Percentiles rank a stretch among this genome's conserved stretches.
Evolutionary conservation across 1,284 basidiomycete species (phyloP).

Genomic region (Tylopilus sp.): DNA sequence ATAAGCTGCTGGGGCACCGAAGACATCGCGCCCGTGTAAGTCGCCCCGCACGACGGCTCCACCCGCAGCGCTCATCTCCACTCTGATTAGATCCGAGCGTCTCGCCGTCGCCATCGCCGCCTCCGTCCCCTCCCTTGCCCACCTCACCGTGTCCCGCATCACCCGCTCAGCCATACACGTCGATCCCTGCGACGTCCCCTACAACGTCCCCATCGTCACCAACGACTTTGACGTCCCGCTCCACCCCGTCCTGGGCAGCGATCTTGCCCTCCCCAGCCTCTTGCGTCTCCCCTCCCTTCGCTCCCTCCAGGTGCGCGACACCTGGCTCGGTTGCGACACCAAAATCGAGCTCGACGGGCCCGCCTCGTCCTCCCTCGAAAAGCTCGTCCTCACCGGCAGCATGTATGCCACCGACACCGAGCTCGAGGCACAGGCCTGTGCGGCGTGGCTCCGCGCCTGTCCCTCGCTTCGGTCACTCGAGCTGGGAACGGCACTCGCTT

Average conservation of each 20-base stretch:
- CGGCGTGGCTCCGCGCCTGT: constrained; percentile 29
- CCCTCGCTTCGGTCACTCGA: constrained; percentile 21
- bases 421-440: constrained; percentile 25
- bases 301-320: constrained; percentile 64
- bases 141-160: constrained; percentile 60
- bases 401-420: constrained; percentile 25
- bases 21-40: constrained; percentile 56
- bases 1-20: constrained; percentile 58
- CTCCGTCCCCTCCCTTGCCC: constrained; percentile 52
- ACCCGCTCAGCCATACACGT: constrained; percentile 61
- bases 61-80: constrained; percentile 7
- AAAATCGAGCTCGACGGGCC: constrained; percentile 12
- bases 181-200: constrained; percentile 43
- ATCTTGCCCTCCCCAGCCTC: constrained; percentile 63
- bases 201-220: constrained; percentile 55
- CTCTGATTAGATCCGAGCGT: constrained; percentile 58
- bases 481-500: constrained; percentile 26
- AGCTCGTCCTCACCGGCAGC: constrained; percentile 31
- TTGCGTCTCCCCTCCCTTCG: constrained; percentile 59
- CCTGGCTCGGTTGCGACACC: constrained; percentile 56
- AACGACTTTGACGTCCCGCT: constrained; percentile 59
- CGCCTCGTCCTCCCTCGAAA: constrained; percentile 11
- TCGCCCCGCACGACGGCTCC: neutral
- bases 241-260: constrained; percentile 53
- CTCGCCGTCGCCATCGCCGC: constrained; percentile 68